Base-by-base conservation (phyloP, 2,329 filamentous ascomycete species). In the Fusarium humuli region DNA sequence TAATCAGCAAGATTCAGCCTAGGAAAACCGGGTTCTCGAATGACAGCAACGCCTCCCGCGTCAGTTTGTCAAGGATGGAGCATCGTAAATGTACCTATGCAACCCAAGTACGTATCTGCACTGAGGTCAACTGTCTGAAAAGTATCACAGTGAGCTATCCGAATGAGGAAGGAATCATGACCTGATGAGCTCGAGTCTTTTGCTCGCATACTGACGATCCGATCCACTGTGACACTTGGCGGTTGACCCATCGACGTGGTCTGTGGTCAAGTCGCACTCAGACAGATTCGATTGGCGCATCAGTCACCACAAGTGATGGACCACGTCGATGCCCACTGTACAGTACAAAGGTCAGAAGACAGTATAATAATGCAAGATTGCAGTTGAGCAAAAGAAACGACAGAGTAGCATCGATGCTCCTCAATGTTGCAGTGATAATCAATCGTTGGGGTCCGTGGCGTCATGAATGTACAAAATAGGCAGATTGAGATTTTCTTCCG, bases 161-260 rank as follows among this genome's bases (percentile, higher is more conserved):
- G 44, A 30, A 66, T 66, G 32, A 46, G 63, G 63, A 66, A 66
- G 29, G 54, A 66, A 66, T 54, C 41, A 45, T 42, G 61, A 42
- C 60, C 32, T 41, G 49, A 52, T 52, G 22, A 29, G 13, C n/a
- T 30, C 13, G 27, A 10, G 60, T 50, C 32, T 32, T 40, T 46
- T 46, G 18, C 41, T 49, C 45, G 42, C 40, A 57, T 57, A 44
- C 45, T 49, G 60, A 54, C 46, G 57, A 64, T 70, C 57, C 40
- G 61, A 57, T 71, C 48, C 61, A 22, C 50, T 57, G 41, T 55
- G 32, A 32, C 37, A 47, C 46, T 64, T 56, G 45, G 54, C 34
- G 34, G 32, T 47, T 64, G 57, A 49, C 56, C 57, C 62, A 67
- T 67, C 47, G 42, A 45, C 47, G 45, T 62, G 56, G 59, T 56